A percentile compares a stretch with the other conserved stretches of the same genome.
Evolutionary conservation across 1,284 basidiomycete species (phyloP).

Genomic region (Pseudozyma tsukubaensis): DNA sequence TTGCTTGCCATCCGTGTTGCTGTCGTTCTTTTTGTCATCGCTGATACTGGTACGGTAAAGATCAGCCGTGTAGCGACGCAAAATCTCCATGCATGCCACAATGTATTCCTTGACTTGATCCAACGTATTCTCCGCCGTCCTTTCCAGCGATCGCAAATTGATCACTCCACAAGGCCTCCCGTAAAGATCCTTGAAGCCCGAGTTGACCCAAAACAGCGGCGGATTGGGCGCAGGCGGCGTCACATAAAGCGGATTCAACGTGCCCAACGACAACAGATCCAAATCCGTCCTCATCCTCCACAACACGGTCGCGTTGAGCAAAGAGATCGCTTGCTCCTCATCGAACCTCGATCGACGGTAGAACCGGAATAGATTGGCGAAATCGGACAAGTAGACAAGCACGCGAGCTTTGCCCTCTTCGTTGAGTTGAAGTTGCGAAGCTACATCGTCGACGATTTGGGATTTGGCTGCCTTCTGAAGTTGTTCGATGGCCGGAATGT

Average conservation of each 20-base stretch:
- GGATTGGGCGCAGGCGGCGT: constrained; percentile 46
- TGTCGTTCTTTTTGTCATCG: constrained; percentile 1
- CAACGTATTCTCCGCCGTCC: constrained; percentile 54
- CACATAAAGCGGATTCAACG: constrained; percentile 62
- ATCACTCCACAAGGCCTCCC: constrained; percentile 63
- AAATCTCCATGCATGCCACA: constrained; percentile 64
- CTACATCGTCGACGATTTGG: constrained; percentile 34
- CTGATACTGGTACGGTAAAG: constrained; percentile 24
- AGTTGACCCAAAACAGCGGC: constrained; percentile 66
- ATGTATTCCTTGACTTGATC: constrained; percentile 66
- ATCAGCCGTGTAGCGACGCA: constrained; percentile 59
- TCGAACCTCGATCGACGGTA: constrained; percentile 52
- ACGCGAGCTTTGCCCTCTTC: constrained; percentile 37
- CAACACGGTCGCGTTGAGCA: constrained; percentile 46
- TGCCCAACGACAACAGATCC: constrained; percentile 47
- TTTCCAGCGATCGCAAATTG: constrained; percentile 58
- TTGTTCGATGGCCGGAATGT: constrained; percentile 15
- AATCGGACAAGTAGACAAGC: constrained; percentile 33
- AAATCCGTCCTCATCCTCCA: constrained; percentile 64
- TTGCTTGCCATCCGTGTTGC: not conserved
- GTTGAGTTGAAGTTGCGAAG: constrained; percentile 33
- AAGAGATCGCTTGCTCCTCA: constrained; percentile 32
- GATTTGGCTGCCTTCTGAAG: constrained; percentile 33
- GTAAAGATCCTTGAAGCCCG: constrained; percentile 57
- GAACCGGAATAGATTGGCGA: constrained; percentile 60